phyloP scores from a whole-genome alignment of 2,329 filamentous ascomycete species.

The Exophiala lecanii-corni region DNA sequence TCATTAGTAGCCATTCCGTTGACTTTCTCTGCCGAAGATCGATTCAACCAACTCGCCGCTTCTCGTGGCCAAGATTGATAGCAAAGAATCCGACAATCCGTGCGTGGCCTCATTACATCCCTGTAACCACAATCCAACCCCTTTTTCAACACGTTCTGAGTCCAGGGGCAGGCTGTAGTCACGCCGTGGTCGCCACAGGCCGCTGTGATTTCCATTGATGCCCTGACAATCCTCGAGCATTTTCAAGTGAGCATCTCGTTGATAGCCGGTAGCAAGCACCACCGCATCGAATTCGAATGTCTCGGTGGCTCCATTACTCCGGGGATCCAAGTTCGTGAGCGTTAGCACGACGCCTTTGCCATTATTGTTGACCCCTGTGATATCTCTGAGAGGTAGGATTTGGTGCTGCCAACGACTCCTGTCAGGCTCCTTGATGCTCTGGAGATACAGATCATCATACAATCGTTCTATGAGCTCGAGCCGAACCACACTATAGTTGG shows the following conservation, averaged over 20 bases:
- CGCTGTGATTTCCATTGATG: slow-evolving; percentile 37
- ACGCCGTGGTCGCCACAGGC: slow-evolving; percentile 63
- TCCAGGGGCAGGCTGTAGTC: slow-evolving; percentile 76
- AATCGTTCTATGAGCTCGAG: slow-evolving; percentile 85
- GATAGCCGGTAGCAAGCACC: slow-evolving; percentile 84
- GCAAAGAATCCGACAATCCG: slow-evolving; percentile 75
- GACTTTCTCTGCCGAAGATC: slow-evolving; percentile 53
- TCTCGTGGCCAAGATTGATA: slow-evolving; percentile 71
- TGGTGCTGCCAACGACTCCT: slow-evolving; percentile 75
- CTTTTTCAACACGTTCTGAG: slow-evolving; percentile 60
- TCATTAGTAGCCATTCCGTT: too few relatives aligned
- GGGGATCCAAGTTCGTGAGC: slow-evolving; percentile 48
- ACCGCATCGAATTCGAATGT: slow-evolving; percentile 71
- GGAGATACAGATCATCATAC: slow-evolving; percentile 83
- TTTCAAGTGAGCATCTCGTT: slow-evolving; percentile 69
- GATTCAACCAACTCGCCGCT: slow-evolving; percentile 73
- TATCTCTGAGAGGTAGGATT: slow-evolving; percentile 65
- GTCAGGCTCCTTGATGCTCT: slow-evolving; percentile 66
- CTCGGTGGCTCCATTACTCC: slow-evolving; percentile 46
- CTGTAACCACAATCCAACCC: slow-evolving; percentile 84
- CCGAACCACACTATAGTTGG: slow-evolving; percentile 92
- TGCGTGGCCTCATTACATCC: slow-evolving; percentile 91
- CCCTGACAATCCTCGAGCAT: slow-evolving; percentile 53
- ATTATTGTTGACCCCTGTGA: slow-evolving; percentile 58
- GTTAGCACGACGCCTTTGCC: slow-evolving; percentile 53